Base-by-base conservation (phyloP, 2,329 filamentous ascomycete genomes). In the Epichloe uncinata region DNA sequence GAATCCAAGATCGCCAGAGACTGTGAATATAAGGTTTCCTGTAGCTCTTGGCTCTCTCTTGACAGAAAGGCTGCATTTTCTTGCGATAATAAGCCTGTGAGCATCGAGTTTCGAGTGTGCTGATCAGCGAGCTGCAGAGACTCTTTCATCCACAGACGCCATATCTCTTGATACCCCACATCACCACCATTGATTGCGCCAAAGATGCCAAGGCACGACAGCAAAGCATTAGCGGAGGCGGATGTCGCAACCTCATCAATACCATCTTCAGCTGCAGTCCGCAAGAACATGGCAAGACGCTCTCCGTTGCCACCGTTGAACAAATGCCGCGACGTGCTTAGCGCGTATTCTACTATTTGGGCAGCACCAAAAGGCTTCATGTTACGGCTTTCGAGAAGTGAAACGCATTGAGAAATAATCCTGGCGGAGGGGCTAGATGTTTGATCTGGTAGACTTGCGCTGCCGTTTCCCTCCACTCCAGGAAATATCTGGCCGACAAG, bases 151-250 rank as follows among this genome's bases (percentile, higher is more conserved):
- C 76, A 73, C 0, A 62, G 56, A 22, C 61, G 64, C 75, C 76
- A 80, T 1, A 73, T 63, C 1, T 55, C 54, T 9, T 63, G 59
- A 47, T 73, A 75, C 0, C 62, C 58, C 0, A 58, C 56, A 0
- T 61, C 61, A 50, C 63, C 69, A 49, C 57, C 67, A 38, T 65
- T 64, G 15, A 70, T 67, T 33, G 69, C 61, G 1, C 75, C 73
- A 40, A 82, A 69, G 68, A 75, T 64, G 45, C 81, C 75, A 0
- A 95, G 69, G 11, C 81, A 78, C 0, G 81, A 77, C 7, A 89
- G 69, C 0, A 95, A 64, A 47, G 82, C 75, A 2, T 75, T 65
- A 0, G 79, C 78, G 1, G 87, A 90, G 0, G 85, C 78, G 0
- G 87, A 89, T 2, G 75, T 66, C 3, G 90, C 66, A 15, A 93